Base-by-base conservation (phyloP, 192 early-diverging fungal genomes). In the Pecoramyces ruminantium region DNA sequence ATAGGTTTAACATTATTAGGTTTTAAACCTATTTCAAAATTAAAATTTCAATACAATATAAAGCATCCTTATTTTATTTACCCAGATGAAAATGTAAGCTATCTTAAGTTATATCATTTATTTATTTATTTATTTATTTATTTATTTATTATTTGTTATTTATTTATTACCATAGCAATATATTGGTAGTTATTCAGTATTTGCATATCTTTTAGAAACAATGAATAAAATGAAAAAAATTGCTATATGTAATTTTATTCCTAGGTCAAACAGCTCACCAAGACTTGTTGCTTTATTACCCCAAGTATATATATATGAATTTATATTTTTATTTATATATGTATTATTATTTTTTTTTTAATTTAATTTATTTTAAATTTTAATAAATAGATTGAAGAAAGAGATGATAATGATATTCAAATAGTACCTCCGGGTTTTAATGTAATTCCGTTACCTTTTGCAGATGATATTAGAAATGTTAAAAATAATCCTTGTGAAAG, bases 11-110 rank as follows among this genome's bases (percentile, higher is more conserved):
- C 82, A 2, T 78, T 95, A 27, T 85, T 96, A 30, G 95, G 95
- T 18, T 96, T 96, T 86, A 92, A 93, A 80, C 85, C 88, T 17
- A 82, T 42, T 15, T 79, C 17, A 29, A 78, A 81, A 8, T 81
- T 93, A 13, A 85, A 87, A 25, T 79, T 83, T 39, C 85, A 94
- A 38, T 85, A 92, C 81, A 93, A 93, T 79, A 83, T 96, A 80
- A 83, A 77, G 28, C 92, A 92, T 80, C 81, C 91, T 13, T 85
- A 87, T 77, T 94, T 96, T 83, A 84, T 96, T 30, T 92, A 90
- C 80, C 93, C 94, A 15, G 93, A 95, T 81, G 94, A 95, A 78
- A 78, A n/a, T 29, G 92, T 93, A 85, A 79, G n/a, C n/a, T n/a
- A n/a, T n/a, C n/a, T n/a, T n/a, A n/a, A n/a, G n/a, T n/a, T n/a